phyloP scores from a whole-genome alignment of 2,329 filamentous ascomycete species.

The Dothideomycetes sp. region DNA sequence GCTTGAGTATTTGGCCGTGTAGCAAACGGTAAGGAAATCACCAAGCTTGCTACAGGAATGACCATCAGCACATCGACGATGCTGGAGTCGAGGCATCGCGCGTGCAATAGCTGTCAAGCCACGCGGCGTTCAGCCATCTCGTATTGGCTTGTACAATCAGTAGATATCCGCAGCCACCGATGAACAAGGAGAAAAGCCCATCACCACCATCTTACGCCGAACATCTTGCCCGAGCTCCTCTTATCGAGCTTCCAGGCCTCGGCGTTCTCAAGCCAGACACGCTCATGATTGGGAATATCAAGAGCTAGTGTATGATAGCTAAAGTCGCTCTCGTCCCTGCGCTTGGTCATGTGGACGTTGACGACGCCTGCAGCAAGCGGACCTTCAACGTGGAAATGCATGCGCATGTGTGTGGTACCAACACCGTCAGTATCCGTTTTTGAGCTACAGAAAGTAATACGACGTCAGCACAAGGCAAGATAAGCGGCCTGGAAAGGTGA shows the following conservation, averaged over 20 bases:
- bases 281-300: slow-evolving; percentile 60
- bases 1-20: no score
- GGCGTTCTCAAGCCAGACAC: slow-evolving; percentile 57
- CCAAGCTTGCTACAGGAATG: no score
- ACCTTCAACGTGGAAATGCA: slow-evolving; percentile 83
- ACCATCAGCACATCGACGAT: no score
- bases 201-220: slow-evolving; percentile 51
- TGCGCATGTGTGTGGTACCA: slow-evolving; percentile 70
- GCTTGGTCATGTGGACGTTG: slow-evolving; percentile 67
- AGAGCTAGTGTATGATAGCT: slow-evolving; percentile 73
- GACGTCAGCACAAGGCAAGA: not conserved
- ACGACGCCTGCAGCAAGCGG: slow-evolving; percentile 64
- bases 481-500: not conserved
- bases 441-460: slow-evolving; percentile 46
- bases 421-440: slow-evolving; percentile 59
- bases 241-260: slow-evolving; percentile 39
- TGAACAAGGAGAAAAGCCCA: not conserved
- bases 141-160: no score
- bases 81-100: no score
- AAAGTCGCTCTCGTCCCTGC: slow-evolving; percentile 55
- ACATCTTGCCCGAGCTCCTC: slow-evolving; percentile 38
- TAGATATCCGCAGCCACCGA: no score
- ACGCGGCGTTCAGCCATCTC: no score
- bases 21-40: no score
- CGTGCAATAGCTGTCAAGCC: no score